These are phyloP conservation scores for Hansenula lynferdii DNA, from an alignment of 1,139 yeast species.

Conservation along the genomic window DNA sequence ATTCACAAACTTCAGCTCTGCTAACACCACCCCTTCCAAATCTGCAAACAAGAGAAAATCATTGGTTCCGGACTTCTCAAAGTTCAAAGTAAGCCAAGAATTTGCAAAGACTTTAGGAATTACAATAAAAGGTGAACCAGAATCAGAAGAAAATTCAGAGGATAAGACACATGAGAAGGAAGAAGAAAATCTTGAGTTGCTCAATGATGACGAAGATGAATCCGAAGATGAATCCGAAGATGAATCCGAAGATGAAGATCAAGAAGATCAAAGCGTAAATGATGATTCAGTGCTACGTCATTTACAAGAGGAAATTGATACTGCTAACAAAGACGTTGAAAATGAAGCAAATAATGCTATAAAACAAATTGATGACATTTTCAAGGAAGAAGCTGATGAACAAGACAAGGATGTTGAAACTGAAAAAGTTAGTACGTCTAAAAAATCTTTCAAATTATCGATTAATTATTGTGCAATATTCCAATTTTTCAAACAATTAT, in stretches of 20 bases:
- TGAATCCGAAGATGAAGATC: neutral
- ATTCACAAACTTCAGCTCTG: constrained; percentile 14
- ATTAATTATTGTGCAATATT: constrained; percentile 12
- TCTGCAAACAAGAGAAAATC: constrained; percentile 18
- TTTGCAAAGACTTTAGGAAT: constrained; percentile 26
- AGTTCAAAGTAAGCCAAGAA: constrained; percentile 8
- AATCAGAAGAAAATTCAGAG: constrained; percentile 20
- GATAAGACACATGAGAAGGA: constrained; percentile 8
- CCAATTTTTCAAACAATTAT: constrained; percentile 14
- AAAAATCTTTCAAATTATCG: neutral
- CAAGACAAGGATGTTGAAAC: neutral
- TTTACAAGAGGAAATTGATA: constrained; percentile 22
- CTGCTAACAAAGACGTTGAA: constrained; percentile 22
- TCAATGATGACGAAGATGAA: constrained; percentile 16
- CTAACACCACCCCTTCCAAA: constrained; percentile 16
- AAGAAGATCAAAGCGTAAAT: neutral
- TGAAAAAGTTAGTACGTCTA: neutral
- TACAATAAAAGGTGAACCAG: constrained; percentile 6
- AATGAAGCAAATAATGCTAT: constrained; percentile 25
- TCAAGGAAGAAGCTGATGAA: constrained; percentile 11
- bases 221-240: neutral
- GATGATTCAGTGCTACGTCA: constrained; percentile 13
- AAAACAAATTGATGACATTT: constrained; percentile 19
- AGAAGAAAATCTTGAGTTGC: constrained; percentile 19
- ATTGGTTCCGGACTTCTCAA: neutral